Evolutionary conservation across 1,284 basidiomycete genomes (phyloP).

Genomic region (Boletellus deceptivus): DNA sequence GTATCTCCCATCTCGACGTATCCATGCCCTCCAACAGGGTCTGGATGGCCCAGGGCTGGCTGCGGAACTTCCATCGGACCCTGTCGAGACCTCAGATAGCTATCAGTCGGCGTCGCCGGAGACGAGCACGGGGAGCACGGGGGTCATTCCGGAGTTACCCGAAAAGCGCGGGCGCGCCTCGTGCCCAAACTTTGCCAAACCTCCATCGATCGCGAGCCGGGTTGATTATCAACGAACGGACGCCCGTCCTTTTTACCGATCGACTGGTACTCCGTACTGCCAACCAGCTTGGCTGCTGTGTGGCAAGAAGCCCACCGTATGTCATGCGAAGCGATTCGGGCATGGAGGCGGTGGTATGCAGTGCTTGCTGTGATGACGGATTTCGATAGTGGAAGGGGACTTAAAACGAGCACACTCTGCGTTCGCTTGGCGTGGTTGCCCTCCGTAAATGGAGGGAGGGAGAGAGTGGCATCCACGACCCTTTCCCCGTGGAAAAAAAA

Average conservation of each 20-base stretch:
- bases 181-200: not conserved
- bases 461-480: not conserved
- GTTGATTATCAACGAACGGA: not conserved
- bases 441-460: not conserved
- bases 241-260: not conserved
- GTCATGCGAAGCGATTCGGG: not conserved
- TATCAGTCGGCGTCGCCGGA: not conserved
- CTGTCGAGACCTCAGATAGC: not conserved
- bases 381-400: not conserved
- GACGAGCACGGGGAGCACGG: no score
- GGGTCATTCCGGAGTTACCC: not conserved
- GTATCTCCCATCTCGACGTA: no score
- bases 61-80: not conserved
- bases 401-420: constrained; percentile 1
- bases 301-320: no score
- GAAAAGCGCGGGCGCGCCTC: no score
- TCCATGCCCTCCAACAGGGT: no score
- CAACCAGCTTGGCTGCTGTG: no score
- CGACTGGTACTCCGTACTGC: not conserved
- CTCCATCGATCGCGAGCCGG: not conserved
- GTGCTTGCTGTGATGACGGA: constrained; percentile 19
- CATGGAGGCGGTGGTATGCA: constrained; percentile 12
- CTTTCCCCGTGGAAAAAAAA: not conserved
- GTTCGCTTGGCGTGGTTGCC: not conserved
- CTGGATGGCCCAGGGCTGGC: no score